Percentiles rank a stretch among this genome's conserved stretches.
phyloP scores from a whole-genome alignment of 1,139 yeast genomes.

The Lodderomyces oxycetoniae region DNA sequence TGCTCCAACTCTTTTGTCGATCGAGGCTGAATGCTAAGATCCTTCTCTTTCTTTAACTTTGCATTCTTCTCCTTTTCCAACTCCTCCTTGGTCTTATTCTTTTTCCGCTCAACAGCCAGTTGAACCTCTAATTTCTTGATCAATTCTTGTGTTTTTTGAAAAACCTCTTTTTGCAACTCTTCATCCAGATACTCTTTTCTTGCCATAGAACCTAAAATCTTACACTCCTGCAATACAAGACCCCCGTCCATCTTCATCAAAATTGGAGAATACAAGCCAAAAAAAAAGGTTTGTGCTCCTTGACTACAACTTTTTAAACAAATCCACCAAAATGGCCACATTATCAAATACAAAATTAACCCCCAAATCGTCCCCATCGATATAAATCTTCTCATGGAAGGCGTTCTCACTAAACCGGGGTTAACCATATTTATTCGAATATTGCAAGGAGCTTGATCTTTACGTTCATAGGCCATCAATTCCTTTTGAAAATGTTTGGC shows the following conservation, averaged over 20 bases:
- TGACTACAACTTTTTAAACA: constrained; percentile 67
- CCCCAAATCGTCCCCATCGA: constrained; percentile 78
- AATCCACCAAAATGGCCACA: constrained; percentile 81
- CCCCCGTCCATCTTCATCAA: constrained; percentile 59
- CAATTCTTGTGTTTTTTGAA: constrained; percentile 52
- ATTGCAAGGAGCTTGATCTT: constrained; percentile 65
- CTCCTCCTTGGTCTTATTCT: constrained; percentile 21
- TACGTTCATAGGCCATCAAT: constrained; percentile 50
- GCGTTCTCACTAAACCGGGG: constrained; percentile 89
- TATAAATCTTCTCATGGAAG: constrained; percentile 72
- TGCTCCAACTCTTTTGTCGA: constrained; percentile 32
- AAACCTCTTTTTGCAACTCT: constrained; percentile 58
- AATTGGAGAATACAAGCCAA: constrained; percentile 70
- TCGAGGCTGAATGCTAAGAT: constrained; percentile 30
- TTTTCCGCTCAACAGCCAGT: constrained; percentile 62
- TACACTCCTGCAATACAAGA: constrained; percentile 67
- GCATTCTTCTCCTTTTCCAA: constrained; percentile 16
- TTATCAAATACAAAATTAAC: constrained; percentile 56
- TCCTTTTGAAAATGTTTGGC: constrained; percentile 71
- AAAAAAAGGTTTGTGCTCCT: constrained; percentile 77
- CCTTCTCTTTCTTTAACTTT: constrained; percentile 20
- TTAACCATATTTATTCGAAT: constrained; percentile 74
- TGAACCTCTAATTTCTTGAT: constrained; percentile 61
- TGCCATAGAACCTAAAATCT: constrained; percentile 50
- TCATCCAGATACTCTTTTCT: constrained; percentile 62